Base-by-base conservation (phyloP, 2,329 filamentous ascomycete genomes). In the Ophiocordyceps sinensis region DNA sequence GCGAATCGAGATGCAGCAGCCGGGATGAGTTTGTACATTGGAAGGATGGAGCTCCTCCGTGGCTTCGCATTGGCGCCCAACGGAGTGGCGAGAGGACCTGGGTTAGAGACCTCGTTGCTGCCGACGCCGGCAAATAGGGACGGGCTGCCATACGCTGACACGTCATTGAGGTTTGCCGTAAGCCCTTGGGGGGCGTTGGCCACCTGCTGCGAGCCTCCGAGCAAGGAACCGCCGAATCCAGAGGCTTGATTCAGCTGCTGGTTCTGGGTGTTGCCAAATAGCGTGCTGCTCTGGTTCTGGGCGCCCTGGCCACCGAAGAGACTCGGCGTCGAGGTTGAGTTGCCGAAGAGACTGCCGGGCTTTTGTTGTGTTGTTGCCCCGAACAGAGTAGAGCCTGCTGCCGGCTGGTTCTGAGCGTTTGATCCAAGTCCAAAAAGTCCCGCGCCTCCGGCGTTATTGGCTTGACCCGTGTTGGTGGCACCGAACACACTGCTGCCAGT, bases 81-180 rank as follows among this genome's bases (percentile, higher is more conserved):
- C 0, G 93, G 91, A 1, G 89, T 96, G 9, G 89, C 91, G 48
- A 98, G 71, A 3, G 93, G 91, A 2, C 91, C 91, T 3, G 87
- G 84, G 52, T 87, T 87, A 59, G 60, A 71, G 41, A 67, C 64
- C 64, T 63, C 84, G 63, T 55, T 78, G 56, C 56, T 71, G 49
- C 70, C 70, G 14, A 95, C 66, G 41, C 79, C 82, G 28, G 79
- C 76, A 60, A 96, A 96, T 17, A 98, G 72, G 1, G 86, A 85
- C 37, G 85, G 77, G 41, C 85, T 87, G 34, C 91, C 91, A 54
- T 94, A 98, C 0, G 93, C 89, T 40, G 84, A 86, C n/a, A 79
- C 71, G 48, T 89, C 86, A 44, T 78, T 79, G 42, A 93, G 75
- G 45, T 85, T 91, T 5, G 87, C 80, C 29, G 82, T 86, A 44